Percentiles rank a stretch among this genome's conserved stretches.
phyloP scores from a whole-genome alignment of 2,329 filamentous ascomycete species.

The Fusarium anguioides region DNA sequence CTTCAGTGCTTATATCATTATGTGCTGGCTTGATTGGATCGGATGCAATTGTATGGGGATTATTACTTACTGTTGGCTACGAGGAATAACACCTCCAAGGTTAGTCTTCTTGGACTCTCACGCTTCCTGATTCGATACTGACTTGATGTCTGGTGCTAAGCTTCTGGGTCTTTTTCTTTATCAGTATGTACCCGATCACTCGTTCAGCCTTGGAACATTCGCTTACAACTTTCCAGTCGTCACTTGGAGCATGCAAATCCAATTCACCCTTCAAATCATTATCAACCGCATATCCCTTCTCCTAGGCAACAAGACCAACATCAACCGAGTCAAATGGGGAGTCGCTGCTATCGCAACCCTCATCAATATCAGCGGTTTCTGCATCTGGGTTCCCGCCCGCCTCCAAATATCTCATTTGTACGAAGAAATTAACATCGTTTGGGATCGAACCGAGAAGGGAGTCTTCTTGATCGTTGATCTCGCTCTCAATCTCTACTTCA shows the following conservation, averaged over 20 bases:
- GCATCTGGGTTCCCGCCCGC: slow-evolving; percentile 31
- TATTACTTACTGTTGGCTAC: slow-evolving; percentile 24
- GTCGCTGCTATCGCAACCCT: slow-evolving; percentile 18
- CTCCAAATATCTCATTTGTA: slow-evolving; percentile 21
- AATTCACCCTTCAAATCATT: slow-evolving; percentile 34
- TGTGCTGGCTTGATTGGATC: slow-evolving; percentile 36
- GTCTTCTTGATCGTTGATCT: slow-evolving; percentile 29
- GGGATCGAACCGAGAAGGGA: slow-evolving; percentile 34
- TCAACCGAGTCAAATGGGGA: slow-evolving; percentile 26
- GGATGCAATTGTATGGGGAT: slow-evolving; percentile 31
- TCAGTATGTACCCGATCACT: slow-evolving; percentile 9
- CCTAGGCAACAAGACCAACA: slow-evolving; percentile 15
- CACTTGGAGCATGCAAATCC: slow-evolving; percentile 36
- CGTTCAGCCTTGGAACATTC: fast-evolving
- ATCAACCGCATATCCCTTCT: slow-evolving; percentile 34
- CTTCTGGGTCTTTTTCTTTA: slow-evolving; percentile 37
- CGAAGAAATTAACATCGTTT: slow-evolving; percentile 33
- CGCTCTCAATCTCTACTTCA: slow-evolving; percentile 30
- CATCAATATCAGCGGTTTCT: slow-evolving; percentile 33
- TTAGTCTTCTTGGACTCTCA: neutral
- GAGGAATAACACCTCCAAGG: slow-evolving; percentile 13
- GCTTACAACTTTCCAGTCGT: slow-evolving; percentile 14
- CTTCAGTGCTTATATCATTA: slow-evolving; percentile 28
- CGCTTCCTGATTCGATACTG: neutral
- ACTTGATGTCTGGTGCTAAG: neutral